phyloP scores from a whole-genome alignment of 2,329 filamentous ascomycete genomes.

The Xylariaceae sp. region DNA sequence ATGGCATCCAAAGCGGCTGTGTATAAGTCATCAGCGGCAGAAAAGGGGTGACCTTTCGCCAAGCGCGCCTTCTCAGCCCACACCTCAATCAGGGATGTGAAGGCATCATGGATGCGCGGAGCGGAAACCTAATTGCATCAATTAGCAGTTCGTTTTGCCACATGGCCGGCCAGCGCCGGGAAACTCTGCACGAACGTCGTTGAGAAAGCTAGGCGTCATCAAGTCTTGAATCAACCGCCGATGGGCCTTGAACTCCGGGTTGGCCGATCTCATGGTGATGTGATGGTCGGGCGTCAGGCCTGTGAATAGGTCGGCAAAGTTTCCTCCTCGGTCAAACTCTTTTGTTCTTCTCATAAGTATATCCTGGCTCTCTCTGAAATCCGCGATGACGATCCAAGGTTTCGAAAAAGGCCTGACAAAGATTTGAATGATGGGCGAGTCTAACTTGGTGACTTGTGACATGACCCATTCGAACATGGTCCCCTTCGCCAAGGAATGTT shows the following conservation, averaged over 20 bases:
- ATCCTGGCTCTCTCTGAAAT: conserved; percentile 30
- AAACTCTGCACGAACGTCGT: too few species aligned
- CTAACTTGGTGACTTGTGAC: too few species aligned
- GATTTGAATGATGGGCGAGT: too few species aligned
- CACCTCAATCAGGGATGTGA: too few species aligned
- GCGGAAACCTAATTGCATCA: too few species aligned
- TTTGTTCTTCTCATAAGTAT: conserved; percentile 27
- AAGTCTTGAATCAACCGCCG: conserved; percentile 33
- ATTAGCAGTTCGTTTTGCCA: too few species aligned
- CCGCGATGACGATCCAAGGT: too few species aligned
- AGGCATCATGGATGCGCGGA: too few species aligned
- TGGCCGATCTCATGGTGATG: conserved; percentile 30
- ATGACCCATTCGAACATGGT: too few species aligned
- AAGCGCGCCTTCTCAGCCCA: conserved; percentile 30
- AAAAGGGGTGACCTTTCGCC: conserved; percentile 27
- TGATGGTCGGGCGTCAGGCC: conserved; percentile 25
- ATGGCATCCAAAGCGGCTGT: conserved; percentile 32
- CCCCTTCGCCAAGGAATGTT: too few species aligned
- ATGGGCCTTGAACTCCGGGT: conserved; percentile 29
- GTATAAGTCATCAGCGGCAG: conserved; percentile 27
- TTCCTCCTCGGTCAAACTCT: conserved; percentile 30
- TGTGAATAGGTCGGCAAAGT: conserved; percentile 17
- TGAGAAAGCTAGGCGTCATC: conserved; percentile 34
- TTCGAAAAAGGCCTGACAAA: too few species aligned
- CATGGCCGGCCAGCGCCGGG: too few species aligned